These are phyloP conservation scores for Malassezia sympodialis DNA, from an alignment of 1,284 basidiomycete genomes.

Conservation along the genomic window DNA sequence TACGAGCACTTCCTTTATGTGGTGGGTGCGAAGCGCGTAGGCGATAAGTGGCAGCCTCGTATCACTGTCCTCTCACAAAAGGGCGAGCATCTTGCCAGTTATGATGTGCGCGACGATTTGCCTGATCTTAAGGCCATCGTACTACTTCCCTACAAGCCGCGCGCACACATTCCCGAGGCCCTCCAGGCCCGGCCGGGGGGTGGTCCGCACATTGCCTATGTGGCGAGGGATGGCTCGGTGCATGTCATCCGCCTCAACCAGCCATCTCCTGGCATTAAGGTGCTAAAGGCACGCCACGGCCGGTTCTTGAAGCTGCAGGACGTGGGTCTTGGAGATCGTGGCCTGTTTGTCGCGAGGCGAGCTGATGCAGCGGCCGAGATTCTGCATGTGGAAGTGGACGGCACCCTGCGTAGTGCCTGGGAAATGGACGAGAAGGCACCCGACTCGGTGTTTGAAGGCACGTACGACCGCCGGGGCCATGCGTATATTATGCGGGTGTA, in stretches of 20 bases:
- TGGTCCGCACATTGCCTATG: conserved; percentile 38
- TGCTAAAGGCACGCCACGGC: conserved; percentile 16
- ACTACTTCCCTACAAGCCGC: conserved; percentile 23
- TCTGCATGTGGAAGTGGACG: conserved; percentile 25
- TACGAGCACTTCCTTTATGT: conserved; percentile 26
- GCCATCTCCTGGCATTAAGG: conserved; percentile 14
- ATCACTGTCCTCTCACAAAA: conserved; percentile 23
- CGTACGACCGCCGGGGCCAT: conserved; percentile 55
- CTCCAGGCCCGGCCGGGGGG: conserved; percentile 16
- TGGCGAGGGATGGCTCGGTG: conserved; percentile 32
- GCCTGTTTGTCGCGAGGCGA: conserved; percentile 29
- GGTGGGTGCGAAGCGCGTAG: conserved; percentile 1
- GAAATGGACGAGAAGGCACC: conserved; percentile 43
- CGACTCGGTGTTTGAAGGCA: conserved; percentile 52
- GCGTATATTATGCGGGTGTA: conserved; percentile 63
- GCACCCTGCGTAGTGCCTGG: conserved; percentile 28
- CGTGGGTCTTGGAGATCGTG: conserved; percentile 32
- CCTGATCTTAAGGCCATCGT: conserved; percentile 21
- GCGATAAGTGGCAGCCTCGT: neutral
- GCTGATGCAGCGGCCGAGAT: conserved; percentile 32
- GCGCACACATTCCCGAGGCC: conserved; percentile 21
- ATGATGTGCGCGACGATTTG: conserved; percentile 22
- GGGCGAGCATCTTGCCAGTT: conserved; percentile 24
- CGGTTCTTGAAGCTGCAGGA: conserved; percentile 23
- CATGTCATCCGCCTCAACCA: conserved; percentile 27